These are phyloP conservation scores for Scedosporium apiospermum DNA, from an alignment of 2,329 filamentous ascomycete genomes.

Conservation along the genomic window DNA sequence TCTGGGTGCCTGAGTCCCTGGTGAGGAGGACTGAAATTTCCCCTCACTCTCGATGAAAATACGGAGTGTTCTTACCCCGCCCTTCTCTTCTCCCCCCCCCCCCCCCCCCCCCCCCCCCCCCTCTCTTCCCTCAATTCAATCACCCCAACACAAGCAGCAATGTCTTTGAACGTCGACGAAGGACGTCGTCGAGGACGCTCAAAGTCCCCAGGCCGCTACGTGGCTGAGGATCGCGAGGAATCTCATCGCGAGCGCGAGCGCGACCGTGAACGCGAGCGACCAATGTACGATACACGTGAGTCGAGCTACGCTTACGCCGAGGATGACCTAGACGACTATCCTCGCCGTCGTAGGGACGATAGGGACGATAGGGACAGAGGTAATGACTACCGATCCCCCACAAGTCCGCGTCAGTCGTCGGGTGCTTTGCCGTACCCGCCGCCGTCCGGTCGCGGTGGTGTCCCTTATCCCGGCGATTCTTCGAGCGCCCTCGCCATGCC, in stretches of 20 bases:
- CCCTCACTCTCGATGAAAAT: not conserved
- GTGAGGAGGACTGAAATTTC: not conserved
- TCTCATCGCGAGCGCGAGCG: constrained; percentile 20
- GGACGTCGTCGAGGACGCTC: constrained; percentile 34
- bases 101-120: too few species aligned
- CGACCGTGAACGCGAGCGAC: constrained; percentile 15
- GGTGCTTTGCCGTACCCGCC: constrained; percentile 16
- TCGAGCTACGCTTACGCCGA: constrained; percentile 31
- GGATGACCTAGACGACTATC: constrained; percentile 28
- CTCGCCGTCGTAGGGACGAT: constrained; percentile 3
- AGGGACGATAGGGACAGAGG: not conserved
- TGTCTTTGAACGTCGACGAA: constrained; percentile 43
- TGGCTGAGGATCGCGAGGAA: constrained; percentile 7
- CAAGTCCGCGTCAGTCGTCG: constrained; percentile 14
- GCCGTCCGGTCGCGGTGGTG: constrained; percentile 11
- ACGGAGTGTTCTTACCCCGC: not conserved
- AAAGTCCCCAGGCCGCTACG: constrained; percentile 32
- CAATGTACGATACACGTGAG: constrained; percentile 28
- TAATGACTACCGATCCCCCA: not conserved
- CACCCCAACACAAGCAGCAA: constrained; percentile 14
- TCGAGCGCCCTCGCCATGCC: constrained; percentile 23
- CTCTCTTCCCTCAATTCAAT: not conserved
- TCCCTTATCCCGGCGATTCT: constrained; percentile 28
- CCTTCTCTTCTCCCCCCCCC: not conserved
- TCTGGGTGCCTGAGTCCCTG: not conserved